Evolutionary conservation across 2,329 filamentous ascomycete species (phyloP).

Genomic region (Dendrostoma leiphaemia): DNA sequence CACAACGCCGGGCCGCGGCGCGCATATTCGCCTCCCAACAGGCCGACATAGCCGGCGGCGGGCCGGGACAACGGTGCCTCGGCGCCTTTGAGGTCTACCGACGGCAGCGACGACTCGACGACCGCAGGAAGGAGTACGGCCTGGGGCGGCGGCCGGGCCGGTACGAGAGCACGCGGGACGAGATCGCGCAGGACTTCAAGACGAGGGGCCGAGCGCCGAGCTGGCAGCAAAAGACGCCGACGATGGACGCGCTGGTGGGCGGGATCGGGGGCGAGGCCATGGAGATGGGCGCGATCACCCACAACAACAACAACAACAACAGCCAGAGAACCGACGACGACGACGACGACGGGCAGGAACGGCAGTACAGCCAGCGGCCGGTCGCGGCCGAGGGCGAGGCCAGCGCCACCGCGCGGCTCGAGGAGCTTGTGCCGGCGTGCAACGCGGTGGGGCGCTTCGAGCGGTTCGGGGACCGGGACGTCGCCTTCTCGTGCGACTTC

Average conservation of each 20-base stretch:
- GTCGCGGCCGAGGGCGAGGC: slow-evolving; percentile 11
- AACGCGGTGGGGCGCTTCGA: slow-evolving; percentile 54
- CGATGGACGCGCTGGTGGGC: slow-evolving; percentile 7
- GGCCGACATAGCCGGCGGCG: slow-evolving; percentile 34
- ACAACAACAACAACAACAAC: slow-evolving; percentile 14
- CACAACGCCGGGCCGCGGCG: slow-evolving; percentile 55
- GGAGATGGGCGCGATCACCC: slow-evolving; percentile 17
- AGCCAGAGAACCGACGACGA: slow-evolving; percentile 9
- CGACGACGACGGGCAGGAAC: slow-evolving; percentile 9
- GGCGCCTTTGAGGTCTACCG: slow-evolving; percentile 55
- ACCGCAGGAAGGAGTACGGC: slow-evolving; percentile 32
- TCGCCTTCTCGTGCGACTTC: slow-evolving; percentile 60
- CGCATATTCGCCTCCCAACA: slow-evolving; percentile 54
- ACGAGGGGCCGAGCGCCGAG: slow-evolving; percentile 7
- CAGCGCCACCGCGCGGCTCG: slow-evolving; percentile 28
- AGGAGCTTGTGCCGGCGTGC: slow-evolving; percentile 49
- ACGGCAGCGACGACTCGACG: slow-evolving; percentile 38
- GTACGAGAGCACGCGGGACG: slow-evolving; percentile 16
- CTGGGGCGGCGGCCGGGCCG: slow-evolving; percentile 21
- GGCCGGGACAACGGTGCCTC: slow-evolving; percentile 42
- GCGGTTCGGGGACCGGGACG: slow-evolving; percentile 51
- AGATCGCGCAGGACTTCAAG: slow-evolving; percentile 20
- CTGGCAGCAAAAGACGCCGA: slow-evolving; percentile 17
- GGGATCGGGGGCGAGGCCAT: slow-evolving; percentile 10
- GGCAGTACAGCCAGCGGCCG: slow-evolving; percentile 13